These are phyloP conservation scores for Cyberlindnera subsufficiens DNA, from an alignment of 805 yeast genomes.

Conservation along the genomic window DNA sequence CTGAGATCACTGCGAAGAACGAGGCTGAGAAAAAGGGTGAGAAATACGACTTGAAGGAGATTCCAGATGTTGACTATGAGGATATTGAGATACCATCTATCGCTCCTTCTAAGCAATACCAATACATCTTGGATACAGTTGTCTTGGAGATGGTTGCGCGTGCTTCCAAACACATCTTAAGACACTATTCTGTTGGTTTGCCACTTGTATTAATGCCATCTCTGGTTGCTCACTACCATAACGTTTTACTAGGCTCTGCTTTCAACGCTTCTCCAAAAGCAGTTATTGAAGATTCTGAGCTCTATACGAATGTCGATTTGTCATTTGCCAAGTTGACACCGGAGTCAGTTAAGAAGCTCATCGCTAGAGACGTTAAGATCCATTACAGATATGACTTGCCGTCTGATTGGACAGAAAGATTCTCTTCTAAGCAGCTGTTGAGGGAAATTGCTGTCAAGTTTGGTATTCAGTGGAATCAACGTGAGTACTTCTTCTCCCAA, in stretches of 20 bases:
- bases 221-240: slow-evolving; percentile 65
- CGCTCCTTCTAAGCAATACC: slow-evolving; percentile 9
- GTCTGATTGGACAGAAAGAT: slow-evolving; percentile 37
- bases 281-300: slow-evolving; percentile 35
- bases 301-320: slow-evolving; percentile 37
- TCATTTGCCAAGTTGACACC: slow-evolving; percentile 43
- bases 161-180: slow-evolving; percentile 68
- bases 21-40: slow-evolving; percentile 23
- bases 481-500: slow-evolving; percentile 33
- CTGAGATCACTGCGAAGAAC: slow-evolving; percentile 17
- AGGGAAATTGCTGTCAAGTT: slow-evolving; percentile 70
- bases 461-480: slow-evolving; percentile 79
- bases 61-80: slow-evolving; percentile 19
- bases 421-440: slow-evolving; percentile 40
- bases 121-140: slow-evolving; percentile 12
- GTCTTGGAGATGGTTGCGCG: slow-evolving; percentile 70
- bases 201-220: slow-evolving; percentile 54
- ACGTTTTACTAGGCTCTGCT: slow-evolving; percentile 53
- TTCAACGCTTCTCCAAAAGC: slow-evolving; percentile 38
- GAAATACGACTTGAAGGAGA: slow-evolving; percentile 11
- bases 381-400: slow-evolving; percentile 64
- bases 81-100: slow-evolving; percentile 12
- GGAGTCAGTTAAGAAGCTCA: slow-evolving; percentile 33
- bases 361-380: slow-evolving; percentile 46
- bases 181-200: slow-evolving; percentile 36